phyloP scores from a whole-genome alignment of 768 basidiomycete species.

The Phylloporus scabripes region DNA sequence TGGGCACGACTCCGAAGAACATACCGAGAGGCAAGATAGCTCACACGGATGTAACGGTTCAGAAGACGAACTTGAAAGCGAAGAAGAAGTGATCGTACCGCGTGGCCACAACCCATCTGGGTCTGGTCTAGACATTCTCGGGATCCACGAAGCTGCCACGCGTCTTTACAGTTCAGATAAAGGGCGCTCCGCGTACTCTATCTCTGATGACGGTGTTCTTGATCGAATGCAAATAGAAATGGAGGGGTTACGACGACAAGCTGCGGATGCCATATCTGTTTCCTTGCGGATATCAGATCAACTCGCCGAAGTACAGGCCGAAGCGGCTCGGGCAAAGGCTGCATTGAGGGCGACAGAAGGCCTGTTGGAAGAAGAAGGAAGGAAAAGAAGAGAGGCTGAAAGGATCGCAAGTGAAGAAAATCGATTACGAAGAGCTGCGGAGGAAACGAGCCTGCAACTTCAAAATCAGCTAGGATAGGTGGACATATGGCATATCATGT shows the following conservation, averaged over 20 bases:
- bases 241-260: slow-evolving; percentile 55
- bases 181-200: slow-evolving; percentile 19
- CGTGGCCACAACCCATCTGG: slow-evolving; percentile 40
- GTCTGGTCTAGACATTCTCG: slow-evolving; percentile 34
- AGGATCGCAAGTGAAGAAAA: slow-evolving; percentile 45
- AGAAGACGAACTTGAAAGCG: slow-evolving; percentile 58
- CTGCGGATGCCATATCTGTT: slow-evolving; percentile 61
- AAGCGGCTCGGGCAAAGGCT: slow-evolving; percentile 50
- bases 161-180: slow-evolving; percentile 40
- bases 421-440: slow-evolving; percentile 42
- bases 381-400: slow-evolving; percentile 56
- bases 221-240: slow-evolving; percentile 66
- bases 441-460: slow-evolving; percentile 42
- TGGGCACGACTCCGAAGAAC: slow-evolving; percentile 33
- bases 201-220: slow-evolving; percentile 40
- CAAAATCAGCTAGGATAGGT: slow-evolving; percentile 22
- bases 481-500: neutral
- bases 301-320: slow-evolving; percentile 59
- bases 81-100: slow-evolving; percentile 53
- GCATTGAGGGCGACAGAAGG: slow-evolving; percentile 51
- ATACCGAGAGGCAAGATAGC: slow-evolving; percentile 37
- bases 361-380: slow-evolving; percentile 55
- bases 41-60: slow-evolving; percentile 39
- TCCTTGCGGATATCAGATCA: slow-evolving; percentile 65
- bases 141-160: slow-evolving; percentile 31